A percentile compares a stretch with the other conserved stretches of the same genome.
Evolutionary conservation across 352 stramenopile genomes (phyloP).

Genomic region (Peronosclerospora sorghi): DNA sequence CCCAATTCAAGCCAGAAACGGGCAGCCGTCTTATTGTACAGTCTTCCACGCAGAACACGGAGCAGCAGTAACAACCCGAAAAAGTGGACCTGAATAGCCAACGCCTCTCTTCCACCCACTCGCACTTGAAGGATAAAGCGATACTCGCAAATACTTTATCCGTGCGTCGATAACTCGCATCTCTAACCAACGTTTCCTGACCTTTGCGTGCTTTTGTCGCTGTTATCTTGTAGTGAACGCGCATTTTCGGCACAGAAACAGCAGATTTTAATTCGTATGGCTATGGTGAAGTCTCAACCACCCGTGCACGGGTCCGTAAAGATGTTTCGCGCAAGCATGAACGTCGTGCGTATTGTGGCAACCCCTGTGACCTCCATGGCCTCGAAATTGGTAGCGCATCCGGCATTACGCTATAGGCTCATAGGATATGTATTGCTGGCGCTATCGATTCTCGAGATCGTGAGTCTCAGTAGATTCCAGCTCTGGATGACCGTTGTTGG

Average conservation of each 20-base stretch:
- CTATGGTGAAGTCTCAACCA: slow-evolving; percentile 21
- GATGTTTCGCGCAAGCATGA: slow-evolving; percentile 20
- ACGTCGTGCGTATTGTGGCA: slow-evolving; percentile 21
- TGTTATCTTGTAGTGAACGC: slow-evolving; percentile 13
- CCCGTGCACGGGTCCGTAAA: slow-evolving; percentile 6
- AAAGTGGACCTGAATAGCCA: slow-evolving; percentile 2
- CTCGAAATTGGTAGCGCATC: slow-evolving; percentile 9
- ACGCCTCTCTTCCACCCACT: slow-evolving; percentile 1
- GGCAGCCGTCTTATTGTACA: slow-evolving; percentile 16
- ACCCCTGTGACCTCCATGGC: slow-evolving; percentile 16
- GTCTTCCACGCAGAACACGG: slow-evolving; percentile 28
- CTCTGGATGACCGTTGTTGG: slow-evolving; percentile 58
- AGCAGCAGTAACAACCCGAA: slow-evolving; percentile 5
- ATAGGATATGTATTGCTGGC: slow-evolving; percentile 25
- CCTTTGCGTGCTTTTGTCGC: slow-evolving; percentile 6
- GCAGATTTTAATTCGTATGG: slow-evolving; percentile 10
- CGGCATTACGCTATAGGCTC: slow-evolving; percentile 18
- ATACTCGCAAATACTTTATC: background rate
- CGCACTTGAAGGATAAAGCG: background rate
- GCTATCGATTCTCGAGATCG: slow-evolving; percentile 34
- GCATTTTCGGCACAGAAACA: background rate
- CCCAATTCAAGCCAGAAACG: slow-evolving; percentile 2
- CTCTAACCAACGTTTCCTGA: too few relatives aligned
- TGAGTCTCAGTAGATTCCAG: slow-evolving; percentile 39
- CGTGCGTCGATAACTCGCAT: background rate